phyloP scores from a whole-genome alignment of 2,329 filamentous ascomycete genomes.

The Fonsecaea nubica region DNA sequence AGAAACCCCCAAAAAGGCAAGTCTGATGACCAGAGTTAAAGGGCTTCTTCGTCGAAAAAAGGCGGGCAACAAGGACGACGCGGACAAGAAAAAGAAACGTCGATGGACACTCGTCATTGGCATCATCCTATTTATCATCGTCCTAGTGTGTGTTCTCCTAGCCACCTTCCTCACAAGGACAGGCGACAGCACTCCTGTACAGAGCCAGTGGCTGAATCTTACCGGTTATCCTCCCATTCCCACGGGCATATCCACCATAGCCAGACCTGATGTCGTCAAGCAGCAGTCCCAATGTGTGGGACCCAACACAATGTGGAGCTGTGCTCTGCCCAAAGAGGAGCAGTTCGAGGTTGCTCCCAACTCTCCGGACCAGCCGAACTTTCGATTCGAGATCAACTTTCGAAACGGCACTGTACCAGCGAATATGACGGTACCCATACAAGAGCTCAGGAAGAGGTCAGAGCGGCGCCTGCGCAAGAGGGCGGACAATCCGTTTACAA shows the following conservation, averaged over 20 bases:
- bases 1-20: slow-evolving; percentile 66
- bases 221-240: slow-evolving; percentile 87
- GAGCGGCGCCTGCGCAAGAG: slow-evolving; percentile 47
- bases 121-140: slow-evolving; percentile 56
- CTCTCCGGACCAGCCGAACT: slow-evolving; percentile 73
- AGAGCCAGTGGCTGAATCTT: slow-evolving; percentile 77
- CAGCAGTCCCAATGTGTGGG: slow-evolving; percentile 73
- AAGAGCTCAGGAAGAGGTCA: slow-evolving; percentile 45
- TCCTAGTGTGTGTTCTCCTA: slow-evolving; percentile 58
- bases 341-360: slow-evolving; percentile 70
- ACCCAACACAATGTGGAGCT: slow-evolving; percentile 82
- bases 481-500: slow-evolving; percentile 45
- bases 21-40: slow-evolving; percentile 24
- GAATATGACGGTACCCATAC: slow-evolving; percentile 67
- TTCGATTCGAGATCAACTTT: slow-evolving; percentile 76
- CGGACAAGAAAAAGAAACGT: slow-evolving; percentile 53
- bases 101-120: slow-evolving; percentile 62
- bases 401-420: slow-evolving; percentile 58
- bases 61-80: background rate
- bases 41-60: slow-evolving; percentile 22
- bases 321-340: slow-evolving; percentile 78
- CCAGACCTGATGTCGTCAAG: slow-evolving; percentile 71
- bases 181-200: slow-evolving; percentile 50
- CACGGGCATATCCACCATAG: slow-evolving; percentile 79
- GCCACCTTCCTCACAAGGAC: slow-evolving; percentile 62